phyloP scores from a whole-genome alignment of 495 filamentous ascomycete genomes.

The Recurvomyces mirabilis region DNA sequence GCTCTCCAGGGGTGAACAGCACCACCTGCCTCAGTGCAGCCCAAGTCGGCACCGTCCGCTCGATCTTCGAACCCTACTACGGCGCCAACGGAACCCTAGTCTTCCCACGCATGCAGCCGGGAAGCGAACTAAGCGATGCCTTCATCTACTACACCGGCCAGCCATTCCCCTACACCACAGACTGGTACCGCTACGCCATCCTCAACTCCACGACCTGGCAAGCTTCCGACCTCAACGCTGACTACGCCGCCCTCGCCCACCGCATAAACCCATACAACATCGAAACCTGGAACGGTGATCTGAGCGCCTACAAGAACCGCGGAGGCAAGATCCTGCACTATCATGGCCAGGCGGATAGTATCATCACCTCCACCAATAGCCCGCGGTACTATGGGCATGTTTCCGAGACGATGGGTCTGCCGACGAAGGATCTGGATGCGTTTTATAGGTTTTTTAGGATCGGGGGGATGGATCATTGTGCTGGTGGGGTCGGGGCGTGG shows the following conservation, averaged over 20 bases:
- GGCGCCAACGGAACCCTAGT: constrained; percentile 24
- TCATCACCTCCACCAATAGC: constrained; percentile 23
- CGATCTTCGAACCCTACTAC: constrained; percentile 17
- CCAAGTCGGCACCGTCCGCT: constrained; percentile 15
- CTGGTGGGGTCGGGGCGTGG: constrained; percentile 38
- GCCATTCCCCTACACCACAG: constrained; percentile 12
- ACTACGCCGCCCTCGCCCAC: constrained; percentile 33
- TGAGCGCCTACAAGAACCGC: constrained; percentile 18
- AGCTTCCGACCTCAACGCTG: constrained; percentile 28
- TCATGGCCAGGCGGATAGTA: constrained; percentile 24
- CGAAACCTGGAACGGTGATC: constrained; percentile 37
- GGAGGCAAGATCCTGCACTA: constrained; percentile 28
- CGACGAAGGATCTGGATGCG: constrained; percentile 35
- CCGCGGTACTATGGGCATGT: constrained; percentile 33
- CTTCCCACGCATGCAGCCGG: constrained; percentile 29
- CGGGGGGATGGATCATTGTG: constrained; percentile 45
- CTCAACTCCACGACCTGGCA: constrained; percentile 42
- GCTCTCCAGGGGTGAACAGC: constrained; percentile 8
- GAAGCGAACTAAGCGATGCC: constrained; percentile 11
- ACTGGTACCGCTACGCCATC: constrained; percentile 43
- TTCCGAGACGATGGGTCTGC: constrained; percentile 33
- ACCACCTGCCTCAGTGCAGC: constrained; percentile 24
- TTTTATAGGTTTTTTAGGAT: constrained; percentile 53
- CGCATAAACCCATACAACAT: constrained; percentile 26
- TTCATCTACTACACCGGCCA: constrained; percentile 13